Base-by-base conservation (phyloP, 306 rosid genomes). In the Sindora glabra region DNA sequence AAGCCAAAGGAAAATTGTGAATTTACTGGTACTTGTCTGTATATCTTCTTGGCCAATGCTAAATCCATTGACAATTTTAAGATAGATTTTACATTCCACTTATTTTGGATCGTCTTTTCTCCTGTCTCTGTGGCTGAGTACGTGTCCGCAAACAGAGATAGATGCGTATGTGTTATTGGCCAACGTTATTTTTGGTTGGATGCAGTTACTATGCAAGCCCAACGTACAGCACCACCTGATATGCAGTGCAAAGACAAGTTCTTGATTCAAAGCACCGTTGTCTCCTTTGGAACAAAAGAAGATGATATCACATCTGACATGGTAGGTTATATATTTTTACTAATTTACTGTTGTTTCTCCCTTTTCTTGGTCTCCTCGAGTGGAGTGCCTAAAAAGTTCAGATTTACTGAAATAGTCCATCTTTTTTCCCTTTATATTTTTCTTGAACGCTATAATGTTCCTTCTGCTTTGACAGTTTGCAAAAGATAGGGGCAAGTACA, bases 131-230 rank as follows among this genome's bases (percentile, higher is more conserved):
- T 54, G 64, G 37, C 41, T 1, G n/a, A 26, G 15, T 26, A 18
- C 55, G 52, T 14, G 19, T 23, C 22, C 36, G 15, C 5, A 21
- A 8, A 39, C 17, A n/a, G 18, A 13, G 40, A 34, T 34, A 10
- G 12, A 9, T 1, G 39, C 1, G 11, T 7, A 13, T 8, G 9
- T 10, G 2, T 38, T 3, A 29, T 41, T 50, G 26, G 27, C 6
- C 15, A 27, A 9, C 48, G n/a, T n/a, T 23, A 39, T 55, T 72
- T 39, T 70, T 73, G 71, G 64, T 64, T 39, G 36, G 46, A 52
- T 82, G 78, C 64, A 92, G 99, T 92, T 73, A 89, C 89, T 4
- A 89, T 92, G 99, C 95, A 86, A 82, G 96, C 96, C 63, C 99
- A 86, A 70, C 83, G 79, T 39, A 74, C 53, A 1, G 79, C 81